phyloP scores from a whole-genome alignment of 495 filamentous ascomycete genomes.

The Penicillium malachiteum region DNA sequence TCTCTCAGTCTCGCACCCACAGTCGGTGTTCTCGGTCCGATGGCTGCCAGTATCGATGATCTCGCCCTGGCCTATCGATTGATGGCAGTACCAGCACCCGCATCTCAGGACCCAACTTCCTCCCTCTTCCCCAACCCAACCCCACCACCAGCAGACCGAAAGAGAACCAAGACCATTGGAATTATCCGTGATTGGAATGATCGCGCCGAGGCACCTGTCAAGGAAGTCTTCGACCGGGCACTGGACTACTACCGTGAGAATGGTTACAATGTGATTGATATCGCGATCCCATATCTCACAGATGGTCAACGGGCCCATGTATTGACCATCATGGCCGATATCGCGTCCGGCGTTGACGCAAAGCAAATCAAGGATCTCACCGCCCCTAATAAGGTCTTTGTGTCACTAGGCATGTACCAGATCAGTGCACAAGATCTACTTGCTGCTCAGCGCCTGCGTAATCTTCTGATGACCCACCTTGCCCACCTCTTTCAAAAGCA shows the following conservation, averaged over 20 bases:
- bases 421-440: slow-evolving; percentile 70
- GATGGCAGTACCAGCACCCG: slow-evolving; percentile 70
- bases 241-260: slow-evolving; percentile 60
- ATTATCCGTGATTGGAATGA: slow-evolving; percentile 76
- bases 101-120: slow-evolving; percentile 43
- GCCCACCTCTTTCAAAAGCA: slow-evolving; percentile 67
- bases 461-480: slow-evolving; percentile 80
- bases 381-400: slow-evolving; percentile 69
- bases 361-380: slow-evolving; percentile 53
- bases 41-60: slow-evolving; percentile 75
- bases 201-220: slow-evolving; percentile 62
- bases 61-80: slow-evolving; percentile 78
- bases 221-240: slow-evolving; percentile 55
- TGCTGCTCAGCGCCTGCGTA: slow-evolving; percentile 70
- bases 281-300: slow-evolving; percentile 71
- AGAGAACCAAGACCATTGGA: slow-evolving; percentile 58
- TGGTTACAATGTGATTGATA: slow-evolving; percentile 68
- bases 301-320: slow-evolving; percentile 77
- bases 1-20: slow-evolving; percentile 59
- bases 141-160: slow-evolving; percentile 14
- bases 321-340: slow-evolving; percentile 75
- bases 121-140: slow-evolving; percentile 50
- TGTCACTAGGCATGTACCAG: slow-evolving; percentile 58
- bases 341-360: slow-evolving; percentile 43
- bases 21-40: slow-evolving; percentile 70